These are phyloP conservation scores for Candida ficus DNA, from an alignment of 805 yeast genomes.

Conservation along the genomic window DNA sequence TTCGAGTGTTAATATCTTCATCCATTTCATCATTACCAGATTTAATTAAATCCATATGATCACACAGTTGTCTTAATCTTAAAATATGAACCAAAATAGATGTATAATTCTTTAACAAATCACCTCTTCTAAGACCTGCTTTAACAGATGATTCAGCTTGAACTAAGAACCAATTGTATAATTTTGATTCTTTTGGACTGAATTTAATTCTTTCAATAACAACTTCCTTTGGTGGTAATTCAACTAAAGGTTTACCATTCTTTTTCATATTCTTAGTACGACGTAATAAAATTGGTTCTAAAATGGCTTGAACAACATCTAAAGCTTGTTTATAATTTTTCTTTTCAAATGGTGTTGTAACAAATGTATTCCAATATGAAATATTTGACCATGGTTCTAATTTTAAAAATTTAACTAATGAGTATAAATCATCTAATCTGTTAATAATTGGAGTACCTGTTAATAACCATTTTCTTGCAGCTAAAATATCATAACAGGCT, in stretches of 20 bases:
- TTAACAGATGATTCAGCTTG: conserved; percentile 60
- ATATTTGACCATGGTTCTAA: conserved; percentile 90
- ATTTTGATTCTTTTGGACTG: conserved; percentile 54
- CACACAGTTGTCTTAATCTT: conserved; percentile 82
- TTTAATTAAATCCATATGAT: conserved; percentile 68
- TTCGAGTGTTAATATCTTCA: conserved; percentile 32
- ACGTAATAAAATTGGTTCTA: conserved; percentile 78
- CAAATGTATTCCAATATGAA: conserved; percentile 81
- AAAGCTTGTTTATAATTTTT: conserved; percentile 67
- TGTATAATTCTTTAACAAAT: conserved; percentile 65
- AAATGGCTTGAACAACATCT: conserved; percentile 76
- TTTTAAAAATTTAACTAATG: conserved; percentile 65
- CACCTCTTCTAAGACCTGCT: conserved; percentile 58
- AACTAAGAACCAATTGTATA: conserved; percentile 65
- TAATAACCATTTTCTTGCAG: conserved; percentile 72
- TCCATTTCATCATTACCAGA: conserved; percentile 47
- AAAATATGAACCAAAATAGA: conserved; percentile 78
- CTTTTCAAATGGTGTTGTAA: conserved; percentile 78
- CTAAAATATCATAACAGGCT: conserved; percentile 62
- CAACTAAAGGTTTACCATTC: conserved; percentile 71
- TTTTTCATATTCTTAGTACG: conserved; percentile 84
- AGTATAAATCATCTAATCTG: conserved; percentile 78
- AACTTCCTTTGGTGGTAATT: conserved; percentile 71
- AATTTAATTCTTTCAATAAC: conserved; percentile 62
- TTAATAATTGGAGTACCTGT: conserved; percentile 95